Evolutionary conservation across 768 basidiomycete genomes (phyloP), one percentile per base, ranked within the genome.

Genomic region (Amanita rubescens): DNA sequence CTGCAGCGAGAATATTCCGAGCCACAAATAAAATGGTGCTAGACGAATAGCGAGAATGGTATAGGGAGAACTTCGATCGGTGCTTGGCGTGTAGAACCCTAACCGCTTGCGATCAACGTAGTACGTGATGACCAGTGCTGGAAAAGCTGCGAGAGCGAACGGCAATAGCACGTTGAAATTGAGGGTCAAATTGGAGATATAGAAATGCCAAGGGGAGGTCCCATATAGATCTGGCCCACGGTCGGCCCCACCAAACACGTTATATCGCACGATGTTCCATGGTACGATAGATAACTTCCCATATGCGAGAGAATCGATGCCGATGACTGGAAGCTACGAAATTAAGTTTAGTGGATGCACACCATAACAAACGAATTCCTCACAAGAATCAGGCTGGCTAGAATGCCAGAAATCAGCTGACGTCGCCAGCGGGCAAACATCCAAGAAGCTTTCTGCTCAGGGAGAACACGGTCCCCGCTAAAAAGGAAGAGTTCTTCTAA

Each of bases 181-280:
- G 56, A 98, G 79, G 55, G 89, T 73, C 54, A 96, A 81, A 70
- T 98, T 99, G 58, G 81, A 70, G 57, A 94, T 58, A 71, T 98
- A 98, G 70, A 84, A 99, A 50, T 80, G 71, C 78, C 83, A 84
- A 8, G 95, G 90, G 45, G 87, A 85, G 17, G 90, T 94, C 44
- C 96, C 96, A 66, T 98, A 98, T 20, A 99, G 79, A 51, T 84
- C 79, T n/a, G 96, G 93, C 1, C 94, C 94, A 27, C 85, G 82
- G 42, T 81, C 78, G 41, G 80, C 66, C 32, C 81, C 81, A 14
- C 89, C 84, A 68, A 99, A 90, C 57, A 98, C 78, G 67, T 99
- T 99, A 76, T 99, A 98, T 48, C 72, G 75, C 61, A 98, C 69
- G 58, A 98, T 94, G 67, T 98, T 96, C 85, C 91, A 92, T 1